Percentiles rank a stretch among this genome's conserved stretches.
phyloP scores from a whole-genome alignment of 495 filamentous ascomycete species.

The Corynascus novoguineensis region DNA sequence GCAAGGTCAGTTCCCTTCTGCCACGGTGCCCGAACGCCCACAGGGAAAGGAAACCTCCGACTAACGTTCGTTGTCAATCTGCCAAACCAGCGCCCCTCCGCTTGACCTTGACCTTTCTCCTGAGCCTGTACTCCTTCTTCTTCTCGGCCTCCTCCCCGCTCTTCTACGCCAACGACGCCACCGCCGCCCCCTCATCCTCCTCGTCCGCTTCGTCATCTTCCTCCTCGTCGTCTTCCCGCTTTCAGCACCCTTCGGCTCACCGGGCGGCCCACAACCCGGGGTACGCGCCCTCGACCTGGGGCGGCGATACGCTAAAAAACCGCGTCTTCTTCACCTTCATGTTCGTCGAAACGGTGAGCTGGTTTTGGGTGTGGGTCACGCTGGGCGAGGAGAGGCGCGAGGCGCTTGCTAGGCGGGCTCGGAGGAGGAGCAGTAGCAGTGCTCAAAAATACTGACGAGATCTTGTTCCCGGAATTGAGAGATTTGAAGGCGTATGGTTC shows the following conservation, averaged over 20 bases:
- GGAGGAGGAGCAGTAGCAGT: slow-evolving; percentile 22
- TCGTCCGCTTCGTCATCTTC: not conserved
- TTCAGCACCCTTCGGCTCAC: slow-evolving; percentile 28
- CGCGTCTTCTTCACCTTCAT: slow-evolving; percentile 75
- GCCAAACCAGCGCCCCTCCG: slow-evolving; percentile 52
- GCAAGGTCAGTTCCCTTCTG: slow-evolving; percentile 38
- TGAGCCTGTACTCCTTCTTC: slow-evolving; percentile 39
- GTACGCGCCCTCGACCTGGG: slow-evolving; percentile 32
- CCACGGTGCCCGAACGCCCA: not conserved
- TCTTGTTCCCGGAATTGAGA: not conserved
- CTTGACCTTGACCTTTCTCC: slow-evolving; percentile 60
- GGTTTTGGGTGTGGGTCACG: slow-evolving; percentile 74
- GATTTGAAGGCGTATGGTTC: not conserved
- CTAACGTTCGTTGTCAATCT: not conserved
- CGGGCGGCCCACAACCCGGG: slow-evolving; percentile 15
- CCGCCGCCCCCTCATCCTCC: not conserved
- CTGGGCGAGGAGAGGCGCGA: slow-evolving; percentile 47
- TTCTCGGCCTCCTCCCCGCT: slow-evolving; percentile 40
- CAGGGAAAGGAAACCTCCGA: too few species aligned
- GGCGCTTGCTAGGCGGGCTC: slow-evolving; percentile 29
- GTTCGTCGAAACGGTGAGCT: slow-evolving; percentile 77
- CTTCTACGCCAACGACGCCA: slow-evolving; percentile 19
- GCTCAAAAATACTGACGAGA: not conserved
- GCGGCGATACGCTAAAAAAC: slow-evolving; percentile 63
- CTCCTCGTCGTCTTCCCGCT: slow-evolving; percentile 12